Conservation (phyloP, 169 alveolate genomes). For the Cryptosporidium canis region DNA sequence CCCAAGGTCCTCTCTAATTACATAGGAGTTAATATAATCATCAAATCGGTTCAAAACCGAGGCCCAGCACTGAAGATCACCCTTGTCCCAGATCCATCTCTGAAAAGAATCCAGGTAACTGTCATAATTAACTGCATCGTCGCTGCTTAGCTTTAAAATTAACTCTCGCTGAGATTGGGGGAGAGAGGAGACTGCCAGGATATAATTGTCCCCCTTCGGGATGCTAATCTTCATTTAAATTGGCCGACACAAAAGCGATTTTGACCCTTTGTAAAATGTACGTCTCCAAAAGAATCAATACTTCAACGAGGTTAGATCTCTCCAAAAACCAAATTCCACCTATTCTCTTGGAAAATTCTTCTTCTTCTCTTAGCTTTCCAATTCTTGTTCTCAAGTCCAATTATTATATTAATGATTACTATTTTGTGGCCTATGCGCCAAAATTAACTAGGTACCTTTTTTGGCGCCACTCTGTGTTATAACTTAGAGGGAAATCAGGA, state of each 20-base stretch:
- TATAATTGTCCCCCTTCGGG: slow-evolving; percentile 73
- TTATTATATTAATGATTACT: neutral
- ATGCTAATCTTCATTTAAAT: slow-evolving; percentile 69
- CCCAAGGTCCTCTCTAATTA: slow-evolving; percentile 46
- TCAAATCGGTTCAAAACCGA: slow-evolving; percentile 69
- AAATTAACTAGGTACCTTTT: neutral
- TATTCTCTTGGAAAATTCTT: neutral
- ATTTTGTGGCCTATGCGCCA: neutral
- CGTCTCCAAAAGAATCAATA: neutral
- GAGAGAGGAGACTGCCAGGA: slow-evolving; percentile 68
- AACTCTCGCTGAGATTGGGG: slow-evolving; percentile 48
- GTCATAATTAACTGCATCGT: slow-evolving; percentile 10
- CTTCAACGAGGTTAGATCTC: neutral
- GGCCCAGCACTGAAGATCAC: slow-evolving; percentile 72
- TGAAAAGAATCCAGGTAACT: slow-evolving; percentile 52
- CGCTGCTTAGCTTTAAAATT: slow-evolving; percentile 50
- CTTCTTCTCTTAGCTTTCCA: neutral
- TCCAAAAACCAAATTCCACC: neutral
- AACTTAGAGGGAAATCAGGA: neutral
- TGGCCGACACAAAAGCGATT: neutral
- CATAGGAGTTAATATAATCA: slow-evolving; percentile 48
- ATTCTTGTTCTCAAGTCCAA: neutral
- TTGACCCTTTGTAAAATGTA: slow-evolving; percentile 1
- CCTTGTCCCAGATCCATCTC: slow-evolving; percentile 72
- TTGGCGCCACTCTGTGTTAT: neutral